A percentile compares a stretch with the other conserved stretches of the same genome.
These are phyloP conservation scores for Lojkania enalia DNA, from an alignment of 2,329 filamentous ascomycete genomes.

Conservation along the genomic window DNA sequence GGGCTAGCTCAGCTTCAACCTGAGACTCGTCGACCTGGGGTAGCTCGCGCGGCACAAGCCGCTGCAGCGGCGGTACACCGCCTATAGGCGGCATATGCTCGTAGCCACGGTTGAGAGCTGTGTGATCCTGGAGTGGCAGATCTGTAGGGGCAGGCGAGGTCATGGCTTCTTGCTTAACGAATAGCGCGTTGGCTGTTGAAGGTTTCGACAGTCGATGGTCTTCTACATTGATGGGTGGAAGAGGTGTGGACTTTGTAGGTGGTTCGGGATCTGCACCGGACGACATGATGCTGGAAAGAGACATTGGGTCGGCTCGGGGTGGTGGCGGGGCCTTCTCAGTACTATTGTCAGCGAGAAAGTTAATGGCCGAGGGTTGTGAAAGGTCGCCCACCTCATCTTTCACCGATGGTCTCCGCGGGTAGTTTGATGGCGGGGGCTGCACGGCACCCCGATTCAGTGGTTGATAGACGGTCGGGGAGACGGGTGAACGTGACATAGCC, in stretches of 20 bases:
- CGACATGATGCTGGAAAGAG: conserved; percentile 91
- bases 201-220: conserved; percentile 26
- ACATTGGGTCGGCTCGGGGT: conserved; percentile 85
- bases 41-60: conserved; percentile 30
- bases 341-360: conserved; percentile 24
- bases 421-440: conserved; percentile 39
- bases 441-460: conserved; percentile 39
- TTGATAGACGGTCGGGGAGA: conserved; percentile 42
- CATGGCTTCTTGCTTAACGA: conserved; percentile 41
- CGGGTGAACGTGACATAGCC: conserved; percentile 43
- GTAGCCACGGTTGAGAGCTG: conserved; percentile 22
- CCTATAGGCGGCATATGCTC: conserved; percentile 29
- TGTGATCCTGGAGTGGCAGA: conserved; percentile 23
- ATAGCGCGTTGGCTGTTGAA: conserved; percentile 22
- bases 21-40: conserved; percentile 60
- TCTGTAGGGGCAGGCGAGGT: conserved; percentile 35
- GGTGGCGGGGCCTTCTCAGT: conserved; percentile 62
- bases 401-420: conserved; percentile 34
- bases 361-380: conserved; percentile 12
- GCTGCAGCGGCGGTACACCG: conserved; percentile 19
- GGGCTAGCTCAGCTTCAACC: conserved; percentile 67
- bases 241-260: conserved; percentile 51
- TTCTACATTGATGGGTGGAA: conserved; percentile 29
- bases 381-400: conserved; percentile 41
- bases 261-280: conserved; percentile 72